Evolutionary conservation across 163 green algal species (phyloP).

Genomic region (Volvox carteri): DNA sequence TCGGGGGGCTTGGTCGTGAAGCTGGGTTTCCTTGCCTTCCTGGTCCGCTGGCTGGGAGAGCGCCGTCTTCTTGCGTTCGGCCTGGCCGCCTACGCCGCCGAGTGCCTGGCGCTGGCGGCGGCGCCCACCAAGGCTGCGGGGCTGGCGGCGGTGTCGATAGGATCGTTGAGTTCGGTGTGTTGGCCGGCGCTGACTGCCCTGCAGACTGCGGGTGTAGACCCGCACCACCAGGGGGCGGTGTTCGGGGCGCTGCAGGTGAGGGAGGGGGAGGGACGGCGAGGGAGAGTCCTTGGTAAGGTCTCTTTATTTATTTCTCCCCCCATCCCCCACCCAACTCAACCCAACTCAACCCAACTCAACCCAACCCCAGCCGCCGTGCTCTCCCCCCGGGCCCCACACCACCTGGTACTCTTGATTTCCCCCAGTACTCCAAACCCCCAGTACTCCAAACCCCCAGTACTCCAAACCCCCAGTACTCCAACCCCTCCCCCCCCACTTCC

Average conservation of each 20-base stretch:
- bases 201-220: constrained; percentile 56
- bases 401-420: not conserved
- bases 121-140: constrained; percentile 57
- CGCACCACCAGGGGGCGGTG: constrained; percentile 60
- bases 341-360: not conserved
- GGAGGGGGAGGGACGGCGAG: not conserved
- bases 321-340: not conserved
- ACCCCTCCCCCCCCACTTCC: not conserved
- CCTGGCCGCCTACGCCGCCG: constrained; percentile 37
- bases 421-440: not conserved
- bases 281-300: not conserved
- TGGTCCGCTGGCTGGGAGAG: constrained; percentile 61
- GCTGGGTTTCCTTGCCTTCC: constrained; percentile 49
- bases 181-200: constrained; percentile 62
- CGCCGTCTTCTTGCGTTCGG: constrained; percentile 58
- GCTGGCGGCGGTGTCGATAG: constrained; percentile 55
- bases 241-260: constrained; percentile 61
- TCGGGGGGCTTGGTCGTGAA: constrained; percentile 61
- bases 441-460: not conserved
- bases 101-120: constrained; percentile 56
- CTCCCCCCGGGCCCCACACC: not conserved
- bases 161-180: constrained; percentile 39
- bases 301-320: not conserved
- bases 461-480: not conserved
- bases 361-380: not conserved